phyloP scores from a whole-genome alignment of 2,329 filamentous ascomycete genomes.

The Aspergillus intermedius region DNA sequence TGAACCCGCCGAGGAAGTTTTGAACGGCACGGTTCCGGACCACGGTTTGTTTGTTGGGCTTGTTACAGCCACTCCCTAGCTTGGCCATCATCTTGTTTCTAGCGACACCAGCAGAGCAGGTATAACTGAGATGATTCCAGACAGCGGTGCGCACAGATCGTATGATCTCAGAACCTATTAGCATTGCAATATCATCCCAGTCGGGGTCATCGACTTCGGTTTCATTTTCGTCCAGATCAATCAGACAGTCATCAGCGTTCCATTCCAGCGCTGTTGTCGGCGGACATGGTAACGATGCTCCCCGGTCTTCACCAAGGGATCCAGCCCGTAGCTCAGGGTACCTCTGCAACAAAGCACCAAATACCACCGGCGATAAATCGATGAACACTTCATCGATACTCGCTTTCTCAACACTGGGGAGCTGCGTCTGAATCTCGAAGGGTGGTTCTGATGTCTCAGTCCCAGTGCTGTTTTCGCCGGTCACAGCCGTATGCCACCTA shows the following conservation, averaged over 20 bases:
- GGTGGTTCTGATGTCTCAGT: neutral
- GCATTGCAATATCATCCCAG: slow-evolving; percentile 89
- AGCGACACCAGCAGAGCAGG: slow-evolving; percentile 83
- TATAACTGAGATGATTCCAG: slow-evolving; percentile 68
- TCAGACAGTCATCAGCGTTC: slow-evolving; percentile 67
- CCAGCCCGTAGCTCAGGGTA: slow-evolving; percentile 63
- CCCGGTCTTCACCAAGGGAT: slow-evolving; percentile 45
- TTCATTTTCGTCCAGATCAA: slow-evolving; percentile 67
- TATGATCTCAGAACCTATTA: slow-evolving; percentile 84
- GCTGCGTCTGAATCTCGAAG: slow-evolving; percentile 18
- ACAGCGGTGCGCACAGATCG: slow-evolving; percentile 65
- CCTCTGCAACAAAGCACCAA: slow-evolving; percentile 64
- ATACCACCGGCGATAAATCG: slow-evolving; percentile 79
- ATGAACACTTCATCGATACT: slow-evolving; percentile 94
- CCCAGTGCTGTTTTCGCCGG: slow-evolving; percentile 7
- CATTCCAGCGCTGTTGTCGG: slow-evolving; percentile 70
- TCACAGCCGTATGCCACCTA: slow-evolving; percentile 21
- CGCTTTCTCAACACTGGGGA: slow-evolving; percentile 74
- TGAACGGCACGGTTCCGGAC: slow-evolving; percentile 76
- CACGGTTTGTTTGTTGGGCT: slow-evolving; percentile 92
- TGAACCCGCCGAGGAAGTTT: slow-evolving; percentile 74
- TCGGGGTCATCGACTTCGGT: slow-evolving; percentile 77
- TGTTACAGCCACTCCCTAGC: slow-evolving; percentile 82
- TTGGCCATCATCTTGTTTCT: slow-evolving; percentile 95
- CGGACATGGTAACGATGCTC: slow-evolving; percentile 66